Evolutionary conservation across 2,329 filamentous ascomycete species (phyloP).

Genomic region (Cladosporium sp.): DNA sequence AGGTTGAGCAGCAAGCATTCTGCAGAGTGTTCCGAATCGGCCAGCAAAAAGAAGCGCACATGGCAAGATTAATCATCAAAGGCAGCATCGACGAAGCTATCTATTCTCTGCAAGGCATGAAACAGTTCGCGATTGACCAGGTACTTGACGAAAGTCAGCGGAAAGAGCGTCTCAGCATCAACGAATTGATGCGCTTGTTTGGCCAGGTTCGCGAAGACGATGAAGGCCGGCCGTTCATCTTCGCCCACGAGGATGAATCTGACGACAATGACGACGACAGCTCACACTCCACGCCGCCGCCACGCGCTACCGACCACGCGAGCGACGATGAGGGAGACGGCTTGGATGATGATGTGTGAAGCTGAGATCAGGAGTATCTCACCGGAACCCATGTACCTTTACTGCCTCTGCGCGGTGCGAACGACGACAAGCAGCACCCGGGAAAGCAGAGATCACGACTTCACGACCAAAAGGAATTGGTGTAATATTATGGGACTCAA

Average conservation of each 20-base stretch:
- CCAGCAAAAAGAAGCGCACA: slow-evolving; percentile 61
- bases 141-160: slow-evolving; percentile 46
- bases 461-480: background rate
- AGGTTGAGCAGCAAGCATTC: slow-evolving; percentile 47
- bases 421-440: background rate
- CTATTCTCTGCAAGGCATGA: slow-evolving; percentile 57
- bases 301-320: background rate
- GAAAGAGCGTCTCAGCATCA: slow-evolving; percentile 38
- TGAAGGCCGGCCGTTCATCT: slow-evolving; percentile 41
- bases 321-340: slow-evolving; percentile 11
- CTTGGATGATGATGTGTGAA: slow-evolving; percentile 2
- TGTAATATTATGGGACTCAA: background rate
- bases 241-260: slow-evolving; percentile 23
- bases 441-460: background rate
- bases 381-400: background rate
- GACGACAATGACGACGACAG: background rate
- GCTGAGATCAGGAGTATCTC: background rate
- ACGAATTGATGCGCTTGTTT: slow-evolving; percentile 51
- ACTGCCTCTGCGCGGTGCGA: background rate
- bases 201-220: slow-evolving; percentile 45
- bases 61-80: slow-evolving; percentile 59
- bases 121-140: slow-evolving; percentile 49
- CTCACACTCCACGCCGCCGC: background rate
- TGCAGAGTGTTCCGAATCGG: slow-evolving; percentile 66
- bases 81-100: slow-evolving; percentile 63